Evolutionary conservation across 2,329 filamentous ascomycete genomes (phyloP).

Genomic region (Westerdykella ornata): DNA sequence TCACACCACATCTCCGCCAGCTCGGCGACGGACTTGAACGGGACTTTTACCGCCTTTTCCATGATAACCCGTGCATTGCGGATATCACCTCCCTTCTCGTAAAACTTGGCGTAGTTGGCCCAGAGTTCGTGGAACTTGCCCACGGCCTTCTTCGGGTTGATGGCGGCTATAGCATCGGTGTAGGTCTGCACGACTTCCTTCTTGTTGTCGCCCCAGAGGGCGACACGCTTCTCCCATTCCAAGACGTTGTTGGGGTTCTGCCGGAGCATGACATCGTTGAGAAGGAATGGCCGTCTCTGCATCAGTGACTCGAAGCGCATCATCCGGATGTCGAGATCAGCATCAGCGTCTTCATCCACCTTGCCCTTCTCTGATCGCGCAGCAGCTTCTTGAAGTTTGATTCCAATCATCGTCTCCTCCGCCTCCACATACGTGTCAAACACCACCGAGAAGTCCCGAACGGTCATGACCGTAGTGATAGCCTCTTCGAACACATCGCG

Average conservation of each 20-base stretch:
- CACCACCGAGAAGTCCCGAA: constrained; percentile 91
- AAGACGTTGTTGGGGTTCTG: constrained; percentile 95
- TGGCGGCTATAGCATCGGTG: constrained; percentile 84
- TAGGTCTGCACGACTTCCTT: constrained; percentile 89
- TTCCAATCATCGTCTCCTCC: constrained; percentile 89
- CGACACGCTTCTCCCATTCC: constrained; percentile 97
- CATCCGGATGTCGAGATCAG: constrained; percentile 94
- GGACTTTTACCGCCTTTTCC: constrained; percentile 96
- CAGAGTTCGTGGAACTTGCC: constrained; percentile 93
- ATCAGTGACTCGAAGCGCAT: constrained; percentile 97
- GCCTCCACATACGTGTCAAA: constrained; percentile 97
- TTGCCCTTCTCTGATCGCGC: constrained; percentile 70
- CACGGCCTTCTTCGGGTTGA: constrained; percentile 88
- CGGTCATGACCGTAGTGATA: constrained; percentile 96
- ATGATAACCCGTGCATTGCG: constrained; percentile 84
- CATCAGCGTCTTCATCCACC: constrained; percentile 76
- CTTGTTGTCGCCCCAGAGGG: constrained; percentile 89
- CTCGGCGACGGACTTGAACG: constrained; percentile 95
- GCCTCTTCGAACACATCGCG: constrained; percentile 93
- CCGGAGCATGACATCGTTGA: constrained; percentile 90
- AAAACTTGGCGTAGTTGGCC: constrained; percentile 96
- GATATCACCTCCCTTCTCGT: constrained; percentile 80
- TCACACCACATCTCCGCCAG: constrained; percentile 98
- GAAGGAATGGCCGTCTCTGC: constrained; percentile 89
- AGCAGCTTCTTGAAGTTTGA: constrained; percentile 82